These are phyloP conservation scores for Flaveria sonorensis DNA, from an alignment of 129 eudicot species.

Conservation along the genomic window DNA sequence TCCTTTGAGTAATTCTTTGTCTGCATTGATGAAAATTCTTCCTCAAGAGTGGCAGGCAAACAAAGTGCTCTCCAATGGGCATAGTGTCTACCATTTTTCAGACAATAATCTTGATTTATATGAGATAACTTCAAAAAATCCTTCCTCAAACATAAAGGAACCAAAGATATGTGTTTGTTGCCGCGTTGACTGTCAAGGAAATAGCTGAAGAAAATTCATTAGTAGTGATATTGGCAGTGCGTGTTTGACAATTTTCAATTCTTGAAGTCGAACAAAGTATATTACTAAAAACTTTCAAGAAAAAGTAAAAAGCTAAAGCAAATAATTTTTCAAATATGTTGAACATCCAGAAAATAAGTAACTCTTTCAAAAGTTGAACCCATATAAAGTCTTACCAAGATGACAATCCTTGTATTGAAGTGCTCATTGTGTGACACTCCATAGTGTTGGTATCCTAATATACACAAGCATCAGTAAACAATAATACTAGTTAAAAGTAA, in stretches of 20 bases:
- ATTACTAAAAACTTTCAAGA: neutral
- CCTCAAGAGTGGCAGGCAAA: constrained; percentile 52
- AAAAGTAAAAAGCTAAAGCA: neutral
- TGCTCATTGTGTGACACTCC: constrained; percentile 53
- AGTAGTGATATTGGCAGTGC: neutral
- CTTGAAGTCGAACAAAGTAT: neutral
- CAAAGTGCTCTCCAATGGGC: constrained; percentile 46
- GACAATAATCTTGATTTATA: constrained; percentile 21
- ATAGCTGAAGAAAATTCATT: neutral
- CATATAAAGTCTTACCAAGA: constrained; percentile 38
- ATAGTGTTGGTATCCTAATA: constrained; percentile 32
- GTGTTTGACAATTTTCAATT: neutral
- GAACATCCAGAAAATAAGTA: constrained; percentile 10
- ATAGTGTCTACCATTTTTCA: constrained; percentile 31
- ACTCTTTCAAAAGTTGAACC: neutral
- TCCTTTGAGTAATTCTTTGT: constrained; percentile 38
- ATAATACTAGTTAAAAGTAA: neutral
- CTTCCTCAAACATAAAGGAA: constrained; percentile 33
- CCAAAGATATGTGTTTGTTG: constrained; percentile 32
- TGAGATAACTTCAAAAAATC: constrained; percentile 28
- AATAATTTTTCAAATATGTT: constrained; percentile 1
- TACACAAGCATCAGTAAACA: constrained; percentile 12
- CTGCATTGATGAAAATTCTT: constrained; percentile 44
- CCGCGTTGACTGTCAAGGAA: constrained; percentile 26
- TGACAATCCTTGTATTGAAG: constrained; percentile 33